phyloP scores from a whole-genome alignment of 2,329 filamentous ascomycete species.

The Mariannaea elegans region DNA sequence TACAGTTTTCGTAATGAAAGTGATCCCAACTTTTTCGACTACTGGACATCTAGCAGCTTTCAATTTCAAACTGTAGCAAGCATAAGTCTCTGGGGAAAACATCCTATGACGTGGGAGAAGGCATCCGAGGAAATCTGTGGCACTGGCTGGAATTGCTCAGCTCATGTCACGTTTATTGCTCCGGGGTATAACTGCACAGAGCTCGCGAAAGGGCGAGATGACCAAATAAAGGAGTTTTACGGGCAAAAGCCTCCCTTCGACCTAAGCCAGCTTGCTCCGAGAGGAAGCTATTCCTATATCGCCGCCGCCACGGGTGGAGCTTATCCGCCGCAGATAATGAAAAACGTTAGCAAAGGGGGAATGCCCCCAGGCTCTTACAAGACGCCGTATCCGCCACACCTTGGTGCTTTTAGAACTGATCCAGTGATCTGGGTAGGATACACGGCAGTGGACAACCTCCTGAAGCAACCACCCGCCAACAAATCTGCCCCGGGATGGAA shows the following conservation, averaged over 20 bases:
- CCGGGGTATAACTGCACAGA: conserved; percentile 33
- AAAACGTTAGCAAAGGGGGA: conserved; percentile 10
- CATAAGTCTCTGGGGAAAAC: conserved; percentile 28
- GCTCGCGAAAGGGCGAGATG: conserved; percentile 21
- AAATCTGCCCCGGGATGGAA: conserved; percentile 2
- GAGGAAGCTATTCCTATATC: conserved; percentile 31
- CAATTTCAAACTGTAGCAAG: conserved; percentile 29
- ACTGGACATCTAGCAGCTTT: conserved; percentile 25
- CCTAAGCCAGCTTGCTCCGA: conserved; percentile 24
- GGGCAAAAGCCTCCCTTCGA: conserved; percentile 31
- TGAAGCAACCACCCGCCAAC: not conserved
- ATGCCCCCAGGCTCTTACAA: conserved; percentile 21
- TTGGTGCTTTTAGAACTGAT: conserved; percentile 35
- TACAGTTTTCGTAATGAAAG: not conserved
- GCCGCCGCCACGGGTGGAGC: conserved; percentile 27
- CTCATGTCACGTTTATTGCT: conserved; percentile 28
- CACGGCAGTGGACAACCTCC: not conserved
- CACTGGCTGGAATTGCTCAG: conserved; percentile 37
- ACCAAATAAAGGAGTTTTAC: conserved; percentile 26
- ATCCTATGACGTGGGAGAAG: conserved; percentile 25
- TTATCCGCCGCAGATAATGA: conserved; percentile 30
- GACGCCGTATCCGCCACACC: conserved; percentile 31
- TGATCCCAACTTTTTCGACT: conserved; percentile 26
- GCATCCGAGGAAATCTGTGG: conserved; percentile 32
- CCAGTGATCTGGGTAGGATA: conserved; percentile 38